Evolutionary conservation across 768 basidiomycete genomes (phyloP).

Genomic region (Galerina sulciceps): DNA sequence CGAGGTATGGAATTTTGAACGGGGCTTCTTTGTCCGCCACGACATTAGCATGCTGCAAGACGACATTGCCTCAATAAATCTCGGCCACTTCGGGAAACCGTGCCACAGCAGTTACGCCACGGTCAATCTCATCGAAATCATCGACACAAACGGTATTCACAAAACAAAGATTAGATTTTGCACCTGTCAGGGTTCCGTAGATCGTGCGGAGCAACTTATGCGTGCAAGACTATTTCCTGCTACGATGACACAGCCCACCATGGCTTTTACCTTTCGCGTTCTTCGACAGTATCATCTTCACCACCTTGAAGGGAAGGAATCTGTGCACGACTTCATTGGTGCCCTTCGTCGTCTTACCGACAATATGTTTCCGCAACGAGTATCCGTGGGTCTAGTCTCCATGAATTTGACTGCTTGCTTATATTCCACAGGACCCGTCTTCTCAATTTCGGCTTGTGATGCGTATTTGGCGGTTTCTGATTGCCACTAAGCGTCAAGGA

Average conservation of each 20-base stretch:
- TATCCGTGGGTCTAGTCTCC: constrained; percentile 14
- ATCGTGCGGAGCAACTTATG: constrained; percentile 27
- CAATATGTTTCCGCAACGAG: constrained; percentile 20
- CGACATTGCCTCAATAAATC: constrained; percentile 3
- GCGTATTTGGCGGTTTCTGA: constrained; percentile 23
- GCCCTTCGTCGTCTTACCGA: constrained; percentile 26
- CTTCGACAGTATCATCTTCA: constrained; percentile 28
- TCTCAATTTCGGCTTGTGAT: constrained; percentile 23
- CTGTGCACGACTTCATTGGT: constrained; percentile 27
- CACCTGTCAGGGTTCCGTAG: constrained; percentile 12
- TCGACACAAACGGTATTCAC: constrained; percentile 31
- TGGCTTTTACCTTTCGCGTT: constrained; percentile 27
- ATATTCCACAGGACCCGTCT: constrained; percentile 23
- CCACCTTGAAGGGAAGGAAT: constrained; percentile 26
- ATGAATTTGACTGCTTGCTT: background rate
- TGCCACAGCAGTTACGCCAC: constrained; percentile 11
- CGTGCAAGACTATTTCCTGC: constrained; percentile 29
- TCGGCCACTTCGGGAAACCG: constrained; percentile 21
- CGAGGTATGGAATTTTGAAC: constrained; percentile 20
- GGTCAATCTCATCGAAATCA: constrained; percentile 11
- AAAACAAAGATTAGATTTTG: constrained; percentile 26
- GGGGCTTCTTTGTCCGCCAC: constrained; percentile 23
- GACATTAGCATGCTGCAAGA: constrained; percentile 21
- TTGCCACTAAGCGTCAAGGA: constrained; percentile 16
- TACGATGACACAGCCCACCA: constrained; percentile 19